Base-by-base conservation (phyloP, 805 yeast genomes). In the Metschnikowia colocasiae region DNA sequence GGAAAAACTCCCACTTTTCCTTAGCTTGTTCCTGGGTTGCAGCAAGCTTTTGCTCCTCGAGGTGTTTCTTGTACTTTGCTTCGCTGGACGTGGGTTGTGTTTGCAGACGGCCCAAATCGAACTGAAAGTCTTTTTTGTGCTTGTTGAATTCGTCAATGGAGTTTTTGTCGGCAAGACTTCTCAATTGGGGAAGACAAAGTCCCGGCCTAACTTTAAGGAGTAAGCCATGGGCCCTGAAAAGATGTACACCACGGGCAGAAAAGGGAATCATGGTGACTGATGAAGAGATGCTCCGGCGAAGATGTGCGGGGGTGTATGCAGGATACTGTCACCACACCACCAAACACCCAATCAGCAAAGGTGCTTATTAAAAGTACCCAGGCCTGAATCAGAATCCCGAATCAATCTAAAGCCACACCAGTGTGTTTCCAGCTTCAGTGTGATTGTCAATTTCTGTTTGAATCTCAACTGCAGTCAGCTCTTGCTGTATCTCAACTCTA, bases 61-160 rank as follows among this genome's bases (percentile, higher is more conserved):
- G 34, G 41, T 56, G 43, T 18, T 63, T 59, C 53, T 61, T 63
- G 23, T 68, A 61, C 52, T 67, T 69, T 51, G 66, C 69, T 33
- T 72, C 75, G 1, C 73, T 62, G 10, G 71, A 59, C 3, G 70
- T 68, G 4, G 59, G 62, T n/a, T 38, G 25, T 15, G 31, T 48
- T 12, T 34, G 38, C 38, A 18, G 22, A 27, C 15, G 31, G 36
- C 36, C 36, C n/a, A 49, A 51, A 25, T 41, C 15, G 50, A 60
- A 68, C 27, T 42, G 52, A 48, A 64, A 68, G 25, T 56, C 52
- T 13, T 60, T 64, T 50, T 67, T 68, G 26, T 55, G 54, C 49
- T 64, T 67, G 53, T 72, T 71, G 61, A 71, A 70, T 16, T 67
- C 67, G 4, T 71, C 75, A 36, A 71, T 67, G 35, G 58, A 52